Evolutionary conservation across 306 rosid genomes (phyloP).

Genomic region (Rosa chinensis): DNA sequence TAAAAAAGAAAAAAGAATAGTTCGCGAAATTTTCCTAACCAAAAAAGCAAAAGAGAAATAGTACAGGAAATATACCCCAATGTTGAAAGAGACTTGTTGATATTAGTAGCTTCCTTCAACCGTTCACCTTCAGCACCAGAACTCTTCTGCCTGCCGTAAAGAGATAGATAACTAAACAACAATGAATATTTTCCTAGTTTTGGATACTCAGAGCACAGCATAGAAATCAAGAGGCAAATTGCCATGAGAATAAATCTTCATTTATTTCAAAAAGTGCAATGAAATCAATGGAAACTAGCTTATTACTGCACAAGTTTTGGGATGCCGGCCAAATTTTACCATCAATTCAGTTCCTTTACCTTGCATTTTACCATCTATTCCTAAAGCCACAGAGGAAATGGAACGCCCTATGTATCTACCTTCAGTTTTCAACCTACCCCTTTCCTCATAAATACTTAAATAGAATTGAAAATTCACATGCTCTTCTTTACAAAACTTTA

Average conservation of each 20-base stretch:
- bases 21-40: neutral
- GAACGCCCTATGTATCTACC: neutral
- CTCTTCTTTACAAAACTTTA: conserved; percentile 26
- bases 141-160: conserved; percentile 84
- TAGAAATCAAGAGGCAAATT: neutral
- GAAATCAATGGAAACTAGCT: neutral
- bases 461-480: conserved; percentile 8
- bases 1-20: neutral
- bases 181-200: neutral
- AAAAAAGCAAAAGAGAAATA: neutral
- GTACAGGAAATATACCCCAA: conserved; percentile 62
- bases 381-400: neutral
- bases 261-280: neutral
- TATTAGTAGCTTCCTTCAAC: conserved; percentile 95
- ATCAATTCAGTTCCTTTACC: neutral
- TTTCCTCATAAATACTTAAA: neutral
- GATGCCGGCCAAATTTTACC: neutral
- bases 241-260: neutral
- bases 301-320: neutral
- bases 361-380: neutral
- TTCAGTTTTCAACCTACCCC: neutral
- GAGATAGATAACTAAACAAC: conserved; percentile 2
- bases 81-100: conserved; percentile 97
- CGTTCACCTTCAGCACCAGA: conserved; percentile 99
- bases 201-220: neutral